Evolutionary conservation across 1,284 basidiomycete genomes (phyloP).

Genomic region (Melanopsichium pennsylvanicum): DNA sequence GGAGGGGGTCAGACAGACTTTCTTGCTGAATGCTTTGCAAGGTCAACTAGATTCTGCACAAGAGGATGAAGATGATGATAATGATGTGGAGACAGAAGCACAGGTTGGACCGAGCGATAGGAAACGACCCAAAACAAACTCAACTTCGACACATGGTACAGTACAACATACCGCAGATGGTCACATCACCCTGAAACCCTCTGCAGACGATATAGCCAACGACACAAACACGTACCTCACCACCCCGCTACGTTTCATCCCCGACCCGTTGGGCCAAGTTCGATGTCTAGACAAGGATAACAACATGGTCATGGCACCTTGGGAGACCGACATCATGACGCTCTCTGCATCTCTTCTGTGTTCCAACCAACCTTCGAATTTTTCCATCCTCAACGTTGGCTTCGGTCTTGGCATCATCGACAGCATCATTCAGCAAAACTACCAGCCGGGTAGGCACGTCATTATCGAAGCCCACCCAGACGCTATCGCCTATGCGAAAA

Average conservation of each 20-base stretch:
- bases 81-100: conserved; percentile 9
- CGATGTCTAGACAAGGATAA: conserved; percentile 76
- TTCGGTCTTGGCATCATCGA: conserved; percentile 96
- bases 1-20: conserved; percentile 66
- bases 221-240: conserved; percentile 80
- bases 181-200: conserved; percentile 65
- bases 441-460: conserved; percentile 78
- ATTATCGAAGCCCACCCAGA: conserved; percentile 96
- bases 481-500: conserved; percentile 79
- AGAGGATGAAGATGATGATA: conserved; percentile 6
- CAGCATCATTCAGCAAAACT: conserved; percentile 77
- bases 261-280: conserved; percentile 75
- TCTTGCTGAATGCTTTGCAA: conserved; percentile 46
- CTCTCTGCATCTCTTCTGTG: conserved; percentile 52
- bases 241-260: conserved; percentile 76
- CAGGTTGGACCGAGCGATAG: conserved; percentile 25
- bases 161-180: conserved; percentile 64
- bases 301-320: conserved; percentile 75
- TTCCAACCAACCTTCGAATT: conserved; percentile 65
- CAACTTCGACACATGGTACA: background rate
- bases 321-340: conserved; percentile 65
- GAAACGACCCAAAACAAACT: conserved; percentile 5
- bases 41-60: background rate
- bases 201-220: conserved; percentile 44
- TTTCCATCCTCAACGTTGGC: conserved; percentile 86